Percentiles rank a stretch among this genome's conserved stretches.
Conservation (phyloP, 164 flowering plant genomes). For the Aristolochia californica region DNA sequence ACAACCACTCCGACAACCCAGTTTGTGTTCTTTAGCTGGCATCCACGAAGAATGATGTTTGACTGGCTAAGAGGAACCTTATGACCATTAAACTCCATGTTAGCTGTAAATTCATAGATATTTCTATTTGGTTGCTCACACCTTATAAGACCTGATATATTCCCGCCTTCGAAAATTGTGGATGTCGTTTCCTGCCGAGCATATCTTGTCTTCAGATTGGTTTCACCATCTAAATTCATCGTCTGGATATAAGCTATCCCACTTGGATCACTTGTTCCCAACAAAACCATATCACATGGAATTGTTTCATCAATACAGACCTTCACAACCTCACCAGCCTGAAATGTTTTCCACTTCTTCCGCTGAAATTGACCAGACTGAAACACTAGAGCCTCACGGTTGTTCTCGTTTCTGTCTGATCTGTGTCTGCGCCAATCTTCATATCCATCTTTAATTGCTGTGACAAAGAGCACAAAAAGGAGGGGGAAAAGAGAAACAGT, state of each 20-base stretch:
- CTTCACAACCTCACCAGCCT: constrained; percentile 74
- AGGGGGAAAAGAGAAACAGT: constrained; percentile 90
- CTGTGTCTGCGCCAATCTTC: constrained; percentile 96
- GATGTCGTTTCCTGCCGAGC: constrained; percentile 76
- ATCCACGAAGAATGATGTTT: constrained; percentile 82
- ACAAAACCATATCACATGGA: constrained; percentile 86
- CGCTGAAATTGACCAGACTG: constrained; percentile 37
- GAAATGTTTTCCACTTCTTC: constrained; percentile 68
- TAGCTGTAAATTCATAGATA: constrained; percentile 83
- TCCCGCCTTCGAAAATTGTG: constrained; percentile 33
- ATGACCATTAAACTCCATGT: constrained; percentile 68
- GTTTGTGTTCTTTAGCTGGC: constrained; percentile 85
- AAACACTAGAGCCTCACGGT: constrained; percentile 54
- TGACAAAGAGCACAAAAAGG: constrained; percentile 76
- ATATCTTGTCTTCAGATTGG: constrained; percentile 88
- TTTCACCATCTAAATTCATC: constrained; percentile 91
- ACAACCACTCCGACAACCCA: constrained; percentile 87
- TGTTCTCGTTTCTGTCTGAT: constrained; percentile 78
- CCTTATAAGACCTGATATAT: constrained; percentile 51
- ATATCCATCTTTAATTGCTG: constrained; percentile 91
- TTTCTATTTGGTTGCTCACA: constrained; percentile 92
- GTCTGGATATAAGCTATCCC: constrained; percentile 89
- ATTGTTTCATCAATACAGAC: constrained; percentile 62
- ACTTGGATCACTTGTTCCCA: constrained; percentile 78
- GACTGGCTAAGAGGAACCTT: constrained; percentile 70